Evolutionary conservation across 148 eudicot genomes (phyloP).

Genomic region (Silene latifolia): DNA sequence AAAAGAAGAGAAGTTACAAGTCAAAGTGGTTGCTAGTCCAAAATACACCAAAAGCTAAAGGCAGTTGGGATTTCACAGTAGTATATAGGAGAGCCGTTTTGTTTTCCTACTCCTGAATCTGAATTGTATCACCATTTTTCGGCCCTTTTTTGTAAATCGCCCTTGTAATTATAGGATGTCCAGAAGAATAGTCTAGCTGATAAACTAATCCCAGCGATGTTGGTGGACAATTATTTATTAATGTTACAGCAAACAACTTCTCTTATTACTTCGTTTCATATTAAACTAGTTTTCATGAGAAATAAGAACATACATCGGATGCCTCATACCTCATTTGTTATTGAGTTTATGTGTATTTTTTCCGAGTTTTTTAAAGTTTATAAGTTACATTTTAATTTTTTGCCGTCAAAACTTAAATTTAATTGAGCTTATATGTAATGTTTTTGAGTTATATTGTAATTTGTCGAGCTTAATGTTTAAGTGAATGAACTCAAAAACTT

Average conservation of each 20-base stretch:
- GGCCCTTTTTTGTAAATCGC: constrained; percentile 32
- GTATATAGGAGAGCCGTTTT: no score
- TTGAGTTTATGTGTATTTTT: no score
- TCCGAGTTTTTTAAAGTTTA: no score
- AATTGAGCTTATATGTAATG: no score
- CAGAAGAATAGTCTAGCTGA: constrained; percentile 19
- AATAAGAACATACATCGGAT: no score
- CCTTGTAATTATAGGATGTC: constrained; percentile 26
- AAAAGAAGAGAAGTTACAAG: not conserved
- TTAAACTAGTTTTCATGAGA: no score
- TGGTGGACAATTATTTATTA: constrained; percentile 8
- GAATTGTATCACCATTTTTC: constrained; percentile 23
- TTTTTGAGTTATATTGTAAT: no score
- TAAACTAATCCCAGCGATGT: constrained; percentile 22
- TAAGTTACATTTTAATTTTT: no score
- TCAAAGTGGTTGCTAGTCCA: not conserved
- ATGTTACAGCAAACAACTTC: constrained; percentile 10
- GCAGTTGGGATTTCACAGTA: not conserved
- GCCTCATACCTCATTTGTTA: no score
- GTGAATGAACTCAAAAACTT: no score
- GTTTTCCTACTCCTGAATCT: not conserved
- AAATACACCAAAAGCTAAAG: not conserved
- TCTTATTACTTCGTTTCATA: not conserved
- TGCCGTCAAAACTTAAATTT: no score
- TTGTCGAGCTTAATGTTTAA: no score